A percentile compares a stretch with the other conserved stretches of the same genome.
Conservation (phyloP, 352 stramenopile genomes). For the Pythium volutum region DNA sequence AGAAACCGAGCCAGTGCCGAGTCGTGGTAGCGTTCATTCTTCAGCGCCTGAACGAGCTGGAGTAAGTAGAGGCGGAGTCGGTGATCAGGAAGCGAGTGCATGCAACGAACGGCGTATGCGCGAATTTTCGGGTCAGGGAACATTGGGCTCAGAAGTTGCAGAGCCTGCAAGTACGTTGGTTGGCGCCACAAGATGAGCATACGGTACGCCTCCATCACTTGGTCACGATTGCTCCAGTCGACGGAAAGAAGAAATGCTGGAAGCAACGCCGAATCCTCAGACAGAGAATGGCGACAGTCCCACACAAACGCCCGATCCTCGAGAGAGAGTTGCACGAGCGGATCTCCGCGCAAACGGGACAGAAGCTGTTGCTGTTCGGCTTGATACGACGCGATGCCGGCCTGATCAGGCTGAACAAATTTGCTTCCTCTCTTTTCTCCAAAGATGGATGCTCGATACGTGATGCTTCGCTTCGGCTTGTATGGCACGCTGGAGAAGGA, state of each 20-base stretch:
- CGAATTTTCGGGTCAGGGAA: slow-evolving; percentile 91
- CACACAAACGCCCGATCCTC: slow-evolving; percentile 74
- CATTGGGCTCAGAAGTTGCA: slow-evolving; percentile 83
- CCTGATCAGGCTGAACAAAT: slow-evolving; percentile 1
- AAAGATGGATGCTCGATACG: slow-evolving; percentile 75
- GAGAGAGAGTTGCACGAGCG: slow-evolving; percentile 50
- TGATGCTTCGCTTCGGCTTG: slow-evolving; percentile 50
- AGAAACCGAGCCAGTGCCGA: slow-evolving; percentile 76
- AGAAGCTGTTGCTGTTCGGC: slow-evolving; percentile 45
- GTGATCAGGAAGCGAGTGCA: slow-evolving; percentile 84
- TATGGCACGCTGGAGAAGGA: slow-evolving; percentile 54
- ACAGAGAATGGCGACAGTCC: slow-evolving; percentile 53
- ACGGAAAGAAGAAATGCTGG: slow-evolving; percentile 85
- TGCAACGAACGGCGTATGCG: slow-evolving; percentile 89
- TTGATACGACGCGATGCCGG: slow-evolving; percentile 31
- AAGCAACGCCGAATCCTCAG: slow-evolving; percentile 68
- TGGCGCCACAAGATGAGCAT: slow-evolving; percentile 75
- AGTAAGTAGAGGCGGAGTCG: slow-evolving; percentile 85
- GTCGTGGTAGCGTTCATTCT: slow-evolving; percentile 84
- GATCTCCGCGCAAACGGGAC: slow-evolving; percentile 53
- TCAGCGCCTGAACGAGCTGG: slow-evolving; percentile 82
- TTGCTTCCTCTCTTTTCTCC: slow-evolving; percentile 25
- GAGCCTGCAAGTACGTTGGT: slow-evolving; percentile 77
- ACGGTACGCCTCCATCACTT: slow-evolving; percentile 81
- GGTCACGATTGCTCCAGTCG: slow-evolving; percentile 72